These are phyloP conservation scores for Chalaropsis thielavioides DNA, from an alignment of 2,329 filamentous ascomycete species.

Conservation along the genomic window DNA sequence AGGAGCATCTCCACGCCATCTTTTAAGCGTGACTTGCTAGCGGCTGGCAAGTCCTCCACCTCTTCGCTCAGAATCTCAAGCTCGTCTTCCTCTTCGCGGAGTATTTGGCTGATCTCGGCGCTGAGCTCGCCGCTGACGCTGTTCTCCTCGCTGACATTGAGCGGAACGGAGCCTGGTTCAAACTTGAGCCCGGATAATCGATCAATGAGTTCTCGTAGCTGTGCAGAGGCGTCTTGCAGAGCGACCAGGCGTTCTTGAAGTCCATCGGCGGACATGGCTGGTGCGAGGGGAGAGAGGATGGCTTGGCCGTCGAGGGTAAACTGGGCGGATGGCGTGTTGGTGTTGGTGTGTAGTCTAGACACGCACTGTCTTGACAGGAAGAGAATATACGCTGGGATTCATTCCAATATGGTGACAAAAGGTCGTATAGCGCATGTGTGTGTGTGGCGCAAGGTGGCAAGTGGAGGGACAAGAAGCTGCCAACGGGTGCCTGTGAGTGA, in stretches of 20 bases:
- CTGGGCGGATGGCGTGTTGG: background rate
- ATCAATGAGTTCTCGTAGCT: slow-evolving; percentile 44
- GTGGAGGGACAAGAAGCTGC: background rate
- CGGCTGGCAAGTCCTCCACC: slow-evolving; percentile 47
- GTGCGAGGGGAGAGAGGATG: background rate
- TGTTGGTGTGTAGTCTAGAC: background rate
- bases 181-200: slow-evolving; percentile 45
- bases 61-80: slow-evolving; percentile 70
- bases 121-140: slow-evolving; percentile 56
- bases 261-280: slow-evolving; percentile 41
- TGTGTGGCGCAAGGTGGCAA: background rate
- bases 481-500: no score
- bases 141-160: slow-evolving; percentile 34
- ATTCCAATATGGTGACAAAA: background rate
- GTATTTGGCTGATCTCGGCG: slow-evolving; percentile 61
- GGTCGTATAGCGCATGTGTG: background rate
- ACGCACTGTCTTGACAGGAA: background rate
- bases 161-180: slow-evolving; percentile 41
- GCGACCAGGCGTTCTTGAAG: slow-evolving; percentile 46
- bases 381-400: background rate
- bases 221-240: slow-evolving; percentile 45
- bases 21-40: slow-evolving; percentile 42
- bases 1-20: slow-evolving; percentile 52
- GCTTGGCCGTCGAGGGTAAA: background rate
- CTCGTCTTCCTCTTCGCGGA: slow-evolving; percentile 71